phyloP scores from a whole-genome alignment of 108 stramenopile species.

The Conticribra weissflogii region DNA sequence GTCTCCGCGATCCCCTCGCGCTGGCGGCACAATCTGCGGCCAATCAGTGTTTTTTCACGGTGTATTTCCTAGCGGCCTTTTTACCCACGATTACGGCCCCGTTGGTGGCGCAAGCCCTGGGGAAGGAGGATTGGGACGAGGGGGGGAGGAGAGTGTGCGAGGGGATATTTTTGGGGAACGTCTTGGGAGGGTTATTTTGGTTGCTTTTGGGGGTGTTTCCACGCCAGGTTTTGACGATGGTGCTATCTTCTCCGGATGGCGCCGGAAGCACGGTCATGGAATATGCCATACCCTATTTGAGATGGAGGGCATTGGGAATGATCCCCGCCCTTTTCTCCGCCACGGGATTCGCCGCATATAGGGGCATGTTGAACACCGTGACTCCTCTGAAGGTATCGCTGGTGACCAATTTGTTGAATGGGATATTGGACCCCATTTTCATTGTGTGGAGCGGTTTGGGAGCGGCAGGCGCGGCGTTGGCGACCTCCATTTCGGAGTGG shows the following conservation, averaged over 20 bases:
- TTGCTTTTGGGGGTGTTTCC: conserved; percentile 57
- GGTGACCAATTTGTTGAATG: conserved; percentile 71
- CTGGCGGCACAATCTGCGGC: conserved; percentile 86
- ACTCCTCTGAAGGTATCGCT: conserved; percentile 83
- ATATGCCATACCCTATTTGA: conserved; percentile 76
- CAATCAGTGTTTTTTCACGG: conserved; percentile 79
- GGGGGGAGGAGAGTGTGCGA: conserved; percentile 69
- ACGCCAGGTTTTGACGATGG: conserved; percentile 39
- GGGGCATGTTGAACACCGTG: conserved; percentile 78
- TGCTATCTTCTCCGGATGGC: conserved; percentile 50
- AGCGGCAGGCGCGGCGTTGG: conserved; percentile 78
- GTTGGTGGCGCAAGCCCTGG: conserved; percentile 66
- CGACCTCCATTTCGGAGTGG: conserved; percentile 69
- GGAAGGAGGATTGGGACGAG: conserved; percentile 60
- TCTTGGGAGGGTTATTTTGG: conserved; percentile 67
- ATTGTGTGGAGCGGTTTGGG: conserved; percentile 57
- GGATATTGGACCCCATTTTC: conserved; percentile 76
- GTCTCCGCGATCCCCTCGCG: conserved; percentile 65
- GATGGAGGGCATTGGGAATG: conserved; percentile 72
- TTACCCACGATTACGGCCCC: conserved; percentile 86
- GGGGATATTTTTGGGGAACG: conserved; percentile 67
- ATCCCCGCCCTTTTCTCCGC: conserved; percentile 74
- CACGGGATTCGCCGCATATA: conserved; percentile 81
- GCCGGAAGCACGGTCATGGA: conserved; percentile 40
- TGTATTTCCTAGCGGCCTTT: conserved; percentile 77